Evolutionary conservation across 2,329 filamentous ascomycete species (phyloP).

Genomic region (Colletotrichum musae): DNA sequence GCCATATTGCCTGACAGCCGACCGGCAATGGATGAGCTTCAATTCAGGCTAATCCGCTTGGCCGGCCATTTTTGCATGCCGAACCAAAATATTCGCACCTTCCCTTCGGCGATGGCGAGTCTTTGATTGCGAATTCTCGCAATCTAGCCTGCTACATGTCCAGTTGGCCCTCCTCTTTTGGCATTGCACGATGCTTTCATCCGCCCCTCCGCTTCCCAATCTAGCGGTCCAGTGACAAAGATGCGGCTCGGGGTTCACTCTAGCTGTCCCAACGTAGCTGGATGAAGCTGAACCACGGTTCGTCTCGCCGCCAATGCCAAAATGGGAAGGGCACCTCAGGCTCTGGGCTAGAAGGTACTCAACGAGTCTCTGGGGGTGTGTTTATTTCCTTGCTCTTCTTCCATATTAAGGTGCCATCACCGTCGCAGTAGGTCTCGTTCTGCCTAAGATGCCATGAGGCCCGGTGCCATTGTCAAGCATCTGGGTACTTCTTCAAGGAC

Average conservation of each 20-base stretch:
- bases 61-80: neutral
- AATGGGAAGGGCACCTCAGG: neutral
- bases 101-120: neutral
- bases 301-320: neutral
- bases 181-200: neutral
- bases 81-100: neutral
- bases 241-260: neutral
- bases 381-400: slow-evolving; percentile 7
- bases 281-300: too few relatives aligned
- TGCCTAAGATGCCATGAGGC: slow-evolving; percentile 9
- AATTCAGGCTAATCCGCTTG: slow-evolving; percentile 23
- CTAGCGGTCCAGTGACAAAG: neutral
- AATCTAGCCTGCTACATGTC: neutral
- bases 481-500: neutral
- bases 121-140: neutral
- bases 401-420: slow-evolving; percentile 24
- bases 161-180: neutral
- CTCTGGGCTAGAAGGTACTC: neutral
- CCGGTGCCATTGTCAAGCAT: neutral
- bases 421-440: neutral
- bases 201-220: neutral
- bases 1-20: slow-evolving; percentile 13
- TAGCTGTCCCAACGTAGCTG: too few relatives aligned
- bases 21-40: neutral
- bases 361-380: neutral